phyloP scores from a whole-genome alignment of 2,329 filamentous ascomycete species.

The Diplodia mutila region DNA sequence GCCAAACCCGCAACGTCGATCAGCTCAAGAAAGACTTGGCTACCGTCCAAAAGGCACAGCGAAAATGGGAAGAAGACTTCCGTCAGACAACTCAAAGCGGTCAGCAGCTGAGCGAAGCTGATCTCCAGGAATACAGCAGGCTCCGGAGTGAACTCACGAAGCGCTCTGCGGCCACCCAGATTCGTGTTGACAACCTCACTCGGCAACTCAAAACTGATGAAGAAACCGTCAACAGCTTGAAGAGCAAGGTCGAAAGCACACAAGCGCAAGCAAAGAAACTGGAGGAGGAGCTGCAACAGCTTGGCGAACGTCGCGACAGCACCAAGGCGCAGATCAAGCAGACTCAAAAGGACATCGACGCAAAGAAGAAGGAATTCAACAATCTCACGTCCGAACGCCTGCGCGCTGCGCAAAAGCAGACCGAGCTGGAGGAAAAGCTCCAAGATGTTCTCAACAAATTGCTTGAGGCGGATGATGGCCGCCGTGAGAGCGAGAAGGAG shows the following conservation, averaged over 20 bases:
- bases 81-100: constrained; percentile 83
- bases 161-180: constrained; percentile 77
- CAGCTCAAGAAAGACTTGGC: constrained; percentile 80
- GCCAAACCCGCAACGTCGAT: constrained; percentile 68
- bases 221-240: constrained; percentile 85
- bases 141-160: constrained; percentile 84
- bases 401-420: constrained; percentile 77
- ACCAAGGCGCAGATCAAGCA: constrained; percentile 66
- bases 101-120: constrained; percentile 79
- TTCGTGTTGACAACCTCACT: constrained; percentile 81
- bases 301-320: constrained; percentile 69
- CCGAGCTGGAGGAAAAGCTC: constrained; percentile 90
- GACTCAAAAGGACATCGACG: constrained; percentile 75
- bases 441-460: constrained; percentile 79
- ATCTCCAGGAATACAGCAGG: constrained; percentile 86
- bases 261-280: constrained; percentile 75
- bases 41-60: constrained; percentile 85
- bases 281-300: constrained; percentile 69
- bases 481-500: constrained; percentile 84
- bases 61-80: constrained; percentile 87
- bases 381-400: constrained; percentile 81
- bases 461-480: constrained; percentile 81
- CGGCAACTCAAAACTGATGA: constrained; percentile 90
- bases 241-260: constrained; percentile 81
- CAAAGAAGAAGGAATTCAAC: constrained; percentile 90